Evolutionary conservation across 106 monocot species (phyloP).

Genomic region (Vanilla planifolia): DNA sequence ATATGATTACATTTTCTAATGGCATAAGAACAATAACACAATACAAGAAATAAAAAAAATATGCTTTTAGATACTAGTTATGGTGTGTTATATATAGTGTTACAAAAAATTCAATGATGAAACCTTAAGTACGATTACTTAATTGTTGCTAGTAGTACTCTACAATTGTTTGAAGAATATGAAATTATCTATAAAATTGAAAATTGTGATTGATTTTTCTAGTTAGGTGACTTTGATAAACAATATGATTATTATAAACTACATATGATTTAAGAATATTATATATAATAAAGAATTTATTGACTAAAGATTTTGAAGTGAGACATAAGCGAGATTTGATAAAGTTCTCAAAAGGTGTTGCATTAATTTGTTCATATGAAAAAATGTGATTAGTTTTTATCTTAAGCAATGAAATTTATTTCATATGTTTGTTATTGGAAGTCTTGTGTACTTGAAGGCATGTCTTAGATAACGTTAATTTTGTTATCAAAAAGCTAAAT

Average conservation of each 20-base stretch:
- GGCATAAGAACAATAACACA: too few species aligned
- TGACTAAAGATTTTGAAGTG: slow-evolving; percentile 1
- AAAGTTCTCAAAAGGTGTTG: not conserved
- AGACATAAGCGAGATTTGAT: slow-evolving; percentile 4
- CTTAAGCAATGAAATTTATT: not conserved
- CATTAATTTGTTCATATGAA: not conserved
- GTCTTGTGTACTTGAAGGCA: not conserved
- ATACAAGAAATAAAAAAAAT: too few species aligned
- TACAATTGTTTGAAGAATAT: not conserved
- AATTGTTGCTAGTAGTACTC: not conserved
- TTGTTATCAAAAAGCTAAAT: not conserved
- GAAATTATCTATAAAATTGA: not conserved
- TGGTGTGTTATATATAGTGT: not conserved
- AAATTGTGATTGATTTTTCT: not conserved
- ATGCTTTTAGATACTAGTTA: too few species aligned
- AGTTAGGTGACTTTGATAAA: slow-evolving; percentile 2
- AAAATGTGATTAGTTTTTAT: not conserved
- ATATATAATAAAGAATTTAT: not conserved
- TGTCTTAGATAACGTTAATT: not conserved
- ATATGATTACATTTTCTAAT: too few species aligned
- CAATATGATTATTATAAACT: too few species aligned
- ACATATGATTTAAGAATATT: not conserved
- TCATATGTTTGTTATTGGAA: not conserved
- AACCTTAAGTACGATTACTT: too few species aligned
- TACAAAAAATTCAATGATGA: not conserved